Evolutionary conservation across 805 yeast genomes (phyloP), one percentile per base, ranked within the genome.

Genomic region (Diddensiella santjacobensis): DNA sequence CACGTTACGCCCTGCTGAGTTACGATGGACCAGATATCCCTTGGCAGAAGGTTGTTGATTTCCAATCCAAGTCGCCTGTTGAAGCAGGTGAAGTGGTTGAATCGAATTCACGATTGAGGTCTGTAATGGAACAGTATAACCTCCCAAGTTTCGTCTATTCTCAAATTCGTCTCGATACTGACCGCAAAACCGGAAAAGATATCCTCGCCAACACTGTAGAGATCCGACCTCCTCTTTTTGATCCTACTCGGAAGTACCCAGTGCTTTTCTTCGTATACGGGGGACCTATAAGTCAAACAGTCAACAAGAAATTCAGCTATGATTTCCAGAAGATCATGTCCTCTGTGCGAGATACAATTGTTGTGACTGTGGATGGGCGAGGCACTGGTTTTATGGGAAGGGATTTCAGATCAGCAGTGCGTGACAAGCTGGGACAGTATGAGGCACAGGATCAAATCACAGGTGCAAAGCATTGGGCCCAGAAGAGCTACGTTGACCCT

Each of bases 291-390:
- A 85, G 96, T 3, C 98, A 93, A 65, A 72, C 78, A 46, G 96
- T 91, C 4, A 70, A 74, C 38, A 80, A 84, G 53, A 62, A 70
- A 11, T 88, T 80, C 59, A 62, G 76, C 0, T 68, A 84, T 26
- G 73, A 77, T 5, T 90, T 88, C 66, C 84, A 90, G 52, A 78
- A 84, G 23, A 82, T 86, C 8, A 78, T 85, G 36, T 83, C 96
- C 0, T 78, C 96, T 1, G 83, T 82, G 57, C 71, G 86, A 53
- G 75, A 84, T 58, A 87, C 95, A 2, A 77, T 93, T 42, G 96
- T 93, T 5, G 96, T 93, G 1, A 86, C 96, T 1, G 95, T 93
- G 2, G 99, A 93, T 67, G 98, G 98, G 0, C 78, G 99, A 58
- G 99, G 99, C 24, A 93, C 99, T 1, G 98, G 97, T 0, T 87